These are phyloP conservation scores for Penicillium brevicompactum DNA, from an alignment of 2,329 filamentous ascomycete species.

Conservation along the genomic window DNA sequence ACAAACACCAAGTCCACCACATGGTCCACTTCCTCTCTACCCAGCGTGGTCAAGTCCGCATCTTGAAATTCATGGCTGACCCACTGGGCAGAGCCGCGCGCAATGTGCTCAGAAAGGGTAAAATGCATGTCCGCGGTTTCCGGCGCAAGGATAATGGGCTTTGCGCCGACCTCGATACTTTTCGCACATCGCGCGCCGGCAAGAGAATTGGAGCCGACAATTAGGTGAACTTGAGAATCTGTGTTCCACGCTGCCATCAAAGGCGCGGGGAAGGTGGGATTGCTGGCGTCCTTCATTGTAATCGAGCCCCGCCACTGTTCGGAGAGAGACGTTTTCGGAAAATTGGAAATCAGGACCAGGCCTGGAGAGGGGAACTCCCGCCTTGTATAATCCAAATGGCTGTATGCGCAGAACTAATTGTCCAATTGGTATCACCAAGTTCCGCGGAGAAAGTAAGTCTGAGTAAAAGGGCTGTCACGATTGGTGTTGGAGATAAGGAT, in stretches of 20 bases:
- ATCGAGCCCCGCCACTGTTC: conserved; percentile 13
- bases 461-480: conserved; percentile 24
- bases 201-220: conserved; percentile 83
- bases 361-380: neutral
- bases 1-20: conserved; percentile 94
- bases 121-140: conserved; percentile 63
- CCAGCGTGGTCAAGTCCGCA: conserved; percentile 71
- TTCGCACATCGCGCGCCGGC: conserved; percentile 81
- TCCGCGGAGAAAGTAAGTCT: conserved; percentile 28
- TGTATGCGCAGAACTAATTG: neutral
- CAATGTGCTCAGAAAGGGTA: conserved; percentile 51
- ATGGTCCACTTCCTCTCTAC: conserved; percentile 73
- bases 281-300: conserved; percentile 36
- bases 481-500: conserved; percentile 27
- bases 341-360: neutral
- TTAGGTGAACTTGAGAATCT: conserved; percentile 66
- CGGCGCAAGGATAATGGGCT: conserved; percentile 75
- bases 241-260: conserved; percentile 46
- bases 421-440: conserved; percentile 2
- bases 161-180: conserved; percentile 79
- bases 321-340: neutral
- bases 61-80: conserved; percentile 63
- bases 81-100: conserved; percentile 46
- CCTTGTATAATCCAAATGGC: neutral
- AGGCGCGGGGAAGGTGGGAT: conserved; percentile 25